Evolutionary conservation across 805 yeast genomes (phyloP), one percentile per base, ranked within the genome.

Genomic region (Zygotorulaspora sp.): DNA sequence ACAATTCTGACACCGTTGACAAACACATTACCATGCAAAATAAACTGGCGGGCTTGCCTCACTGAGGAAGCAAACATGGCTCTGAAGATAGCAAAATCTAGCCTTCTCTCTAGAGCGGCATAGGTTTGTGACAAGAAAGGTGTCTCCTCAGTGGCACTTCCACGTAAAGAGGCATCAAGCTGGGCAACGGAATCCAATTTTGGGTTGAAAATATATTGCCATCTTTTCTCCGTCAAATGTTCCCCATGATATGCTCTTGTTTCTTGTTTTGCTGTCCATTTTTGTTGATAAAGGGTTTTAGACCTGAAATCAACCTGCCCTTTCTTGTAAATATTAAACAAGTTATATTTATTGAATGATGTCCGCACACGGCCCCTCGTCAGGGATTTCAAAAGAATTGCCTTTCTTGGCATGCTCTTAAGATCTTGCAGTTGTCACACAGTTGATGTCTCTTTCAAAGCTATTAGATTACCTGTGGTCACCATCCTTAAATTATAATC

Each of bases 221-320:
- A 84, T 57, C 89, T 77, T 13, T 76, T 68, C 61, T 92, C 98
- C 1, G 90, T 83, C 39, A 90, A 62, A 59, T 83, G 86, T 56
- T 92, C 97, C 52, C 98, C 98, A 61, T 90, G 98, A 62, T 90
- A 90, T 1, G 90, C 82, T 65, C 98, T 77, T 6, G 97, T 81
- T 58, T 89, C 96, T 58, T 78, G 82, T 62, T 92, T 90, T 35
- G 96, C 81, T 5, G 72, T 66, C 90, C 95, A 92, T 65, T 88
- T 87, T 63, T 90, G 95, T 64, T 86, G 95, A 65, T 72, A 92
- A 42, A 86, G 68, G n/a, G 95, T 77, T 63, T 75, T 75, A 3
- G 78, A 71, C 45, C 70, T 67, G 57, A 74, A 75, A 38, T 61
- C 67, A 23, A 73, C 65, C 43, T 70, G 71, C 32, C 77, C 71